phyloP scores from a whole-genome alignment of 2,329 filamentous ascomycete species.

The Arthrobotrys megalospora region DNA sequence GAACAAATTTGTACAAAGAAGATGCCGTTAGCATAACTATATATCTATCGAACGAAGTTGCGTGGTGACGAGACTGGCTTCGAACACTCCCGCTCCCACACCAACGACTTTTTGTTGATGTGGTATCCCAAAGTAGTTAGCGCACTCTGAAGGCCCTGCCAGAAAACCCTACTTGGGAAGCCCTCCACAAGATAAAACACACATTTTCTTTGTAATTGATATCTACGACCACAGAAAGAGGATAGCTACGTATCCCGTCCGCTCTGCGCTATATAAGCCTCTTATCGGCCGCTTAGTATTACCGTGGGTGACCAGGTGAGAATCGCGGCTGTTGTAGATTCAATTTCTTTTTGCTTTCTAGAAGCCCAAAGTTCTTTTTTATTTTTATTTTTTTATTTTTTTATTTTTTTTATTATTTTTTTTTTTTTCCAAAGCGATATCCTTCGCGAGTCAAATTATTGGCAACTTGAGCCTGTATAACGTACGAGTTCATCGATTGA shows the following conservation, averaged over 20 bases:
- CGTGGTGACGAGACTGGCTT: too few relatives aligned
- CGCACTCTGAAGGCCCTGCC: neutral
- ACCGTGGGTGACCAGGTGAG: conserved; percentile 53
- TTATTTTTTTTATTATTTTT: too few relatives aligned
- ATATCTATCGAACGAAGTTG: too few relatives aligned
- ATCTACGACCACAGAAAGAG: conserved; percentile 30
- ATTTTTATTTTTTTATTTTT: too few relatives aligned
- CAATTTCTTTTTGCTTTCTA: conserved; percentile 24
- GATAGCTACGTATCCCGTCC: conserved; percentile 17
- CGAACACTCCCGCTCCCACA: too few relatives aligned
- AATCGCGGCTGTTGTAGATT: conserved; percentile 49
- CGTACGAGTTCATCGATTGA: too few relatives aligned
- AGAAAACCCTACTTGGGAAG: neutral
- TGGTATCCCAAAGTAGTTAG: neutral
- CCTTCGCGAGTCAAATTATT: too few relatives aligned
- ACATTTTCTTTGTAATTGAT: neutral
- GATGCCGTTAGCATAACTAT: too few relatives aligned
- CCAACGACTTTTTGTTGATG: too few relatives aligned
- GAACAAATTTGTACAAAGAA: too few relatives aligned
- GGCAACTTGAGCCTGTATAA: too few relatives aligned
- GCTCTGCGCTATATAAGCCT: conserved; percentile 37
- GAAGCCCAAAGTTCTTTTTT: too few relatives aligned
- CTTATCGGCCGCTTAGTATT: conserved; percentile 54
- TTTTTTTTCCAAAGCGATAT: neutral
- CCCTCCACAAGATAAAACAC: neutral